phyloP scores from a whole-genome alignment of 768 basidiomycete genomes.

The Galerina marginata region DNA sequence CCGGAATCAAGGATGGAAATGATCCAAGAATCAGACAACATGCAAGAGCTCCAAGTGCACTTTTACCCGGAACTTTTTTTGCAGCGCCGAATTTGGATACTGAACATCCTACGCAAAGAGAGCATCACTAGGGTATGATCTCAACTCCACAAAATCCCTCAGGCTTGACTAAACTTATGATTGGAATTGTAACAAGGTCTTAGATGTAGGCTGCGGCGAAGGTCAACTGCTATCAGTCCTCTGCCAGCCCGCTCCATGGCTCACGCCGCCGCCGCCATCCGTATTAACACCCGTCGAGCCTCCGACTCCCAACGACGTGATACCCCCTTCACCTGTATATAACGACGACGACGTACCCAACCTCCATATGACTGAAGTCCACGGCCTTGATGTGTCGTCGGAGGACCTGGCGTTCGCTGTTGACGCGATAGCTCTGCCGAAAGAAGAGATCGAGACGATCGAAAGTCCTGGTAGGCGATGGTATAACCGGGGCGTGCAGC shows the following conservation, averaged over 20 bases:
- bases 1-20: constrained; percentile 10
- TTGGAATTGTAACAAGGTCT: constrained; percentile 49
- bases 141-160: neutral
- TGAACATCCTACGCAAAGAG: constrained; percentile 65
- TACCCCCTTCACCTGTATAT: constrained; percentile 33
- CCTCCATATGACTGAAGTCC: constrained; percentile 60
- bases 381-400: constrained; percentile 70
- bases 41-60: constrained; percentile 53
- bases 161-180: no score
- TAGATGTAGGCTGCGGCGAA: constrained; percentile 88
- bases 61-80: constrained; percentile 73
- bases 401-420: constrained; percentile 61
- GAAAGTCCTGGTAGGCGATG: constrained; percentile 24
- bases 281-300: constrained; percentile 37
- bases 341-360: constrained; percentile 56
- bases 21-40: constrained; percentile 20
- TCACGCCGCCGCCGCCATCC: constrained; percentile 45
- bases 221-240: constrained; percentile 75
- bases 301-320: constrained; percentile 25
- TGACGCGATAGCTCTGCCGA: constrained; percentile 49
- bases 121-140: constrained; percentile 53
- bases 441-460: constrained; percentile 28
- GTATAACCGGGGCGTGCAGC: constrained; percentile 36
- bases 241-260: constrained; percentile 77
- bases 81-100: constrained; percentile 75